Conservation (phyloP, 192 early-diverging fungal genomes). For the Allomyces arbusculus region DNA sequence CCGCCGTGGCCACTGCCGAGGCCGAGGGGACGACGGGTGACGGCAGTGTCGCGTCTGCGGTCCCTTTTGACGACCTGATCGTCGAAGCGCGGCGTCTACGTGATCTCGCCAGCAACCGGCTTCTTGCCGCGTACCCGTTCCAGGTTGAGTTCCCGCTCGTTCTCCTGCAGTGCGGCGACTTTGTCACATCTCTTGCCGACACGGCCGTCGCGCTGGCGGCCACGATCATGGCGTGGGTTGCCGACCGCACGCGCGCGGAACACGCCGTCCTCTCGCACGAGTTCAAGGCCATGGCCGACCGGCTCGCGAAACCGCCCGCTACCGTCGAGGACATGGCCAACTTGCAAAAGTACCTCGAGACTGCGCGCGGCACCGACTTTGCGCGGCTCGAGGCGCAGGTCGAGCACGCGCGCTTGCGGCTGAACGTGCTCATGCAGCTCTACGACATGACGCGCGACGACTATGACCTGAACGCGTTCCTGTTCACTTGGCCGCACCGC, state of each 20-base stretch:
- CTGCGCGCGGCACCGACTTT: constrained; percentile 16
- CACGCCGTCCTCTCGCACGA: constrained; percentile 10
- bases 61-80: background rate
- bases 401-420: constrained; percentile 34
- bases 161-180: constrained; percentile 29
- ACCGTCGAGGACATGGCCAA: constrained; percentile 39
- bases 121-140: constrained; percentile 29
- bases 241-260: constrained; percentile 10
- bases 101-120: constrained; percentile 13
- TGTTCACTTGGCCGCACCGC: constrained; percentile 35
- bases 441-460: constrained; percentile 32
- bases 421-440: constrained; percentile 38
- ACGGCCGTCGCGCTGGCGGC: constrained; percentile 20
- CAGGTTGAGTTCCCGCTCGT: constrained; percentile 27
- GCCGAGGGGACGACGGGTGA: background rate
- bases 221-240: constrained; percentile 24
- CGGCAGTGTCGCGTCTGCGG: background rate
- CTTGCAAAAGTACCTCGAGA: constrained; percentile 32
- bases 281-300: constrained; percentile 27
- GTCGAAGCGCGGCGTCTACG: constrained; percentile 7
- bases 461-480: constrained; percentile 29
- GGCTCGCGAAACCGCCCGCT: constrained; percentile 16
- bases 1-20: background rate
- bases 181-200: constrained; percentile 24
- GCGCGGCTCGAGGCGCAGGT: constrained; percentile 26